These are phyloP conservation scores for Phytophthora palmivora DNA, from an alignment of 352 stramenopile species.

Conservation along the genomic window DNA sequence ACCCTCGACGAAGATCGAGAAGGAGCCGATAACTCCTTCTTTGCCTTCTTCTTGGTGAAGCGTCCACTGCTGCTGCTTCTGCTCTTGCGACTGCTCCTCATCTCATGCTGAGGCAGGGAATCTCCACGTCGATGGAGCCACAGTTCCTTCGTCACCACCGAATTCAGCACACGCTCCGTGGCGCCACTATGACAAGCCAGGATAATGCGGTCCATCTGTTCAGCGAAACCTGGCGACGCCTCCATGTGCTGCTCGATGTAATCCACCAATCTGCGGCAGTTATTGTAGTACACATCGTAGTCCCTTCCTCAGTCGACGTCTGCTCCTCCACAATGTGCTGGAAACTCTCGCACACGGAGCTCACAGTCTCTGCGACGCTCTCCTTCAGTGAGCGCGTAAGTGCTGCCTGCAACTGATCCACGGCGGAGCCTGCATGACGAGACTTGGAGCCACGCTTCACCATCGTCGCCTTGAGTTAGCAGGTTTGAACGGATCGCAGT, in stretches of 20 bases:
- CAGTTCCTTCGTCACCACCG: constrained; percentile 69
- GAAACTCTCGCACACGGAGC: constrained; percentile 57
- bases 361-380: constrained; percentile 58
- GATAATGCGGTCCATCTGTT: constrained; percentile 81
- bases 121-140: constrained; percentile 53
- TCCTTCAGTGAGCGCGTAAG: constrained; percentile 54
- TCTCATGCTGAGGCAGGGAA: constrained; percentile 4
- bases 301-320: constrained; percentile 26
- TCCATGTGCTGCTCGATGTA: constrained; percentile 77
- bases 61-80: background rate
- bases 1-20: constrained; percentile 1
- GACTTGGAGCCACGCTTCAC: constrained; percentile 36
- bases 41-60: constrained; percentile 24
- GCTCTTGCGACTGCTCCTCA: constrained; percentile 2
- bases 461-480: constrained; percentile 20
- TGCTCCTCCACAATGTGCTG: constrained; percentile 24
- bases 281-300: constrained; percentile 68
- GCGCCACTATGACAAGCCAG: constrained; percentile 68
- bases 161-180: constrained; percentile 52
- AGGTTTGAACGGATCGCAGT: constrained; percentile 2
- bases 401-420: constrained; percentile 43
- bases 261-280: constrained; percentile 62
- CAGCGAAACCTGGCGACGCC: constrained; percentile 37
- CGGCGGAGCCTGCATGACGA: constrained; percentile 11
- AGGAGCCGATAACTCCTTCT: constrained; percentile 7